Percentiles rank a stretch among this genome's conserved stretches.
phyloP scores from a whole-genome alignment of 768 basidiomycete genomes.

The Lentinula edodes region DNA sequence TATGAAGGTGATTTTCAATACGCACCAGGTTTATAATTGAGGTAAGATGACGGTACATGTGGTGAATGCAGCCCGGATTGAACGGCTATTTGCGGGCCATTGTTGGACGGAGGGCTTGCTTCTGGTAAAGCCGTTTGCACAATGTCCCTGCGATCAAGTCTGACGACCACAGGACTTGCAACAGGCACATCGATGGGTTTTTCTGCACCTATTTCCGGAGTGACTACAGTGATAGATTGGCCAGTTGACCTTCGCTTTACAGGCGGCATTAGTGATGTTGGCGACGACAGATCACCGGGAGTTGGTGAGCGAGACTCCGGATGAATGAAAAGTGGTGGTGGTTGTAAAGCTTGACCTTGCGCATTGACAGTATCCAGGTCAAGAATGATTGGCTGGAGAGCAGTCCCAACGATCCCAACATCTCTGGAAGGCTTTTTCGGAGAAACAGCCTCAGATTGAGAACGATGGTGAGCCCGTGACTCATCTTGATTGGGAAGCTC shows the following conservation, averaged over 20 bases:
- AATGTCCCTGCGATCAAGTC: slow-evolving; percentile 27
- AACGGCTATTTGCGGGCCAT: slow-evolving; percentile 18
- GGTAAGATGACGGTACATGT: slow-evolving; percentile 33
- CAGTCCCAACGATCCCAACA: slow-evolving; percentile 46
- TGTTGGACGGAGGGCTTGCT: slow-evolving; percentile 16
- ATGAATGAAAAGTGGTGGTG: slow-evolving; percentile 27
- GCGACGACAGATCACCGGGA: slow-evolving; percentile 8
- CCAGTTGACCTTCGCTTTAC: slow-evolving; percentile 22
- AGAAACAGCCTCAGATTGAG: slow-evolving; percentile 41
- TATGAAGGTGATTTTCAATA: background rate
- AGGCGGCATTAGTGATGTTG: slow-evolving; percentile 3
- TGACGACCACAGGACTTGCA: slow-evolving; percentile 56
- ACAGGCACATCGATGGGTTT: slow-evolving; percentile 58
- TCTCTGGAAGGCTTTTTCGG: slow-evolving; percentile 28
- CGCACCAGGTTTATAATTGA: slow-evolving; percentile 59
- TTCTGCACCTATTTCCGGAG: slow-evolving; percentile 57
- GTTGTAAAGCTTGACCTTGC: slow-evolving; percentile 16
- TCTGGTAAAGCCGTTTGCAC: slow-evolving; percentile 14
- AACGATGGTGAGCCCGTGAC: slow-evolving; percentile 32
- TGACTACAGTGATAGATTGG: slow-evolving; percentile 35
- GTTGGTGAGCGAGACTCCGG: slow-evolving; percentile 29
- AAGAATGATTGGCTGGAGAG: slow-evolving; percentile 10
- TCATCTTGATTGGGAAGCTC: slow-evolving; percentile 4
- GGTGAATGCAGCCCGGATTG: slow-evolving; percentile 21
- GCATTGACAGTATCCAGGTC: background rate